Conservation (phyloP, 2,329 filamentous ascomycete genomes). For the Diaporthe citri region DNA sequence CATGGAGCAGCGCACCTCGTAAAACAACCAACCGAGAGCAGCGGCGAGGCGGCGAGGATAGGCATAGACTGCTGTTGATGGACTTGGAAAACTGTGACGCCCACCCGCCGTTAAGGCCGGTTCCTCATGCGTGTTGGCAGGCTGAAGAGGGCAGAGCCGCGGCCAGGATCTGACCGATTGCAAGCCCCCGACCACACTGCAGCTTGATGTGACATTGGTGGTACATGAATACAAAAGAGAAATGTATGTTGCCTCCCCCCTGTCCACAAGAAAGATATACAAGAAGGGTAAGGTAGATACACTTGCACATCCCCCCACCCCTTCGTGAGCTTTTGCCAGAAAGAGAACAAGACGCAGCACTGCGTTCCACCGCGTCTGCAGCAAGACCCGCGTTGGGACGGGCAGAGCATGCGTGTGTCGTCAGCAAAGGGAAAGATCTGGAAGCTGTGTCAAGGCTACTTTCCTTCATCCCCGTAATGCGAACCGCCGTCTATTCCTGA, state of each 20-base stretch:
- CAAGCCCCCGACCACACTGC: background rate
- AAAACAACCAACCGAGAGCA: background rate
- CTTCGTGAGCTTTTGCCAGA: background rate
- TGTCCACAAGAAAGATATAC: slow-evolving; percentile 5
- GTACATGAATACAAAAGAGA: slow-evolving; percentile 35
- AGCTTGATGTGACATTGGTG: slow-evolving; percentile 30
- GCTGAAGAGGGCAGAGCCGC: background rate
- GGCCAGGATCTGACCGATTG: background rate
- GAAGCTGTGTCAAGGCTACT: background rate
- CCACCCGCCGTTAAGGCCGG: background rate
- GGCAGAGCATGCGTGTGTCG: background rate
- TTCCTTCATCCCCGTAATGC: background rate
- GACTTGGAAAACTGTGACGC: background rate
- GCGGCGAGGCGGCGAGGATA: background rate
- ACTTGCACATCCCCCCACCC: background rate
- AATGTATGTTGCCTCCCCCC: background rate
- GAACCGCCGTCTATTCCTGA: slow-evolving; percentile 31
- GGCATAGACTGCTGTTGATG: background rate
- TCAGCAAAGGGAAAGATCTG: background rate
- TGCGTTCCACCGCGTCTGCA: slow-evolving; percentile 3
- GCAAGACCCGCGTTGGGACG: background rate
- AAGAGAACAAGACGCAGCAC: background rate
- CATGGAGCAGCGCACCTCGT: background rate
- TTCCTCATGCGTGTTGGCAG: background rate
- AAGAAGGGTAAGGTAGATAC: slow-evolving; percentile 22